Conservation (phyloP, 345 rosid genomes). For the Pistacia atlantica region DNA sequence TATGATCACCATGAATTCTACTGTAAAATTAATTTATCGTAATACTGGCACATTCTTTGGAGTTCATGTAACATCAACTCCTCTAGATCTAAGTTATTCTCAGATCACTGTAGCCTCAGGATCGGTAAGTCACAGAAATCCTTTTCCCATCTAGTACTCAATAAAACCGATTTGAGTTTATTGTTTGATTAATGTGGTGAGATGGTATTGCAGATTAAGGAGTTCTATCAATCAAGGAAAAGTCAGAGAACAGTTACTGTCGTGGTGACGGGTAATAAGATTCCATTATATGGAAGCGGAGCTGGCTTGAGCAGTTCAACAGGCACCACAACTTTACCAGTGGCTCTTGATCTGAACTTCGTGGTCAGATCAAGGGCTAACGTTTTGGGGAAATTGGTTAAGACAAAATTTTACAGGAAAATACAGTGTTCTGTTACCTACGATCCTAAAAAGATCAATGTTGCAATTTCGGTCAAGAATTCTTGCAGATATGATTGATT, state of each 20-base stretch:
- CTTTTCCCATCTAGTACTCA: not conserved
- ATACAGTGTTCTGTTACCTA: conserved; percentile 64
- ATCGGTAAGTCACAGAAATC: conserved; percentile 46
- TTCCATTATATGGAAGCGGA: conserved; percentile 90
- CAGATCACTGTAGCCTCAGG: conserved; percentile 78
- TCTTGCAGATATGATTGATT: conserved; percentile 63
- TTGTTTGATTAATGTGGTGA: conserved; percentile 6
- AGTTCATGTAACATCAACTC: conserved; percentile 79
- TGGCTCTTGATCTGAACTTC: conserved; percentile 61
- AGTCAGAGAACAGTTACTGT: conserved; percentile 64
- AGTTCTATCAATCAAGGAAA: conserved; percentile 81
- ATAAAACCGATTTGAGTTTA: not conserved
- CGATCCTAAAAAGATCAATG: conserved; percentile 65
- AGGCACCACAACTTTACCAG: conserved; percentile 53
- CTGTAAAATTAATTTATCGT: conserved; percentile 67
- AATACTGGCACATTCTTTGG: conserved; percentile 97
- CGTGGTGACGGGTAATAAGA: conserved; percentile 59
- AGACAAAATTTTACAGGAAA: conserved; percentile 72
- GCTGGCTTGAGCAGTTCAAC: conserved; percentile 65
- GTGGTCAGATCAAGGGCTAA: conserved; percentile 71
- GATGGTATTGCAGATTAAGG: conserved; percentile 59
- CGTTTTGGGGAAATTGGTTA: conserved; percentile 87
- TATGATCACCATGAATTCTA: conserved; percentile 84
- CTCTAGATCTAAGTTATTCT: conserved; percentile 68
- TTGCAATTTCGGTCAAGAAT: conserved; percentile 61